Percentiles rank a stretch among this genome's conserved stretches.
phyloP scores from a whole-genome alignment of 805 yeast genomes.

The Kodamaea laetipori region DNA sequence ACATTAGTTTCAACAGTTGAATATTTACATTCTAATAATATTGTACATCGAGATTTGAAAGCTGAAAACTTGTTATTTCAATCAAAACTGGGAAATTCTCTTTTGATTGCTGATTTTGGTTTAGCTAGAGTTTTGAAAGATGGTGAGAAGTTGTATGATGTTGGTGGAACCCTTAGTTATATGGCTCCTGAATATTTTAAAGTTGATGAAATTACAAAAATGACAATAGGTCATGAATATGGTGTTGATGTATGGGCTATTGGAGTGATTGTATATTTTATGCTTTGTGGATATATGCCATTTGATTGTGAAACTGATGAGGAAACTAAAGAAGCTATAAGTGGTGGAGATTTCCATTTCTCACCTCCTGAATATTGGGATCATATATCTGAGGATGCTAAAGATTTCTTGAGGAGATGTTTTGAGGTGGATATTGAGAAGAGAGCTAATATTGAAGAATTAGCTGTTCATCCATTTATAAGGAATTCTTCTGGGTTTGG shows the following conservation, averaged over 20 bases:
- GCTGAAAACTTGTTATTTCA: slow-evolving; percentile 68
- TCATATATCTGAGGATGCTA: slow-evolving; percentile 52
- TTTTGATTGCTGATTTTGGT: slow-evolving; percentile 65
- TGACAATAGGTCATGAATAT: slow-evolving; percentile 60
- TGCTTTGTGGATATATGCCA: slow-evolving; percentile 75
- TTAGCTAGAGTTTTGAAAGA: slow-evolving; percentile 51
- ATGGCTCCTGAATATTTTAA: slow-evolving; percentile 71
- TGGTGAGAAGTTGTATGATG: slow-evolving; percentile 40
- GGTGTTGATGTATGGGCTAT: slow-evolving; percentile 77
- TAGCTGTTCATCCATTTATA: slow-evolving; percentile 47
- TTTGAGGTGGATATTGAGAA: slow-evolving; percentile 46
- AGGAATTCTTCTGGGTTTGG: too few relatives aligned
- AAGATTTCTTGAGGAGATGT: slow-evolving; percentile 59
- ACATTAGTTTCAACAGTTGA: slow-evolving; percentile 56
- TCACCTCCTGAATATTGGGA: slow-evolving; percentile 64
- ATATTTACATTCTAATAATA: slow-evolving; percentile 57
- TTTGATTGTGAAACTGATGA: slow-evolving; percentile 72
- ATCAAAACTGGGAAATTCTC: slow-evolving; percentile 27
- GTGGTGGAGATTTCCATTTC: slow-evolving; percentile 55
- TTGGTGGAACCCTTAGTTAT: slow-evolving; percentile 72
- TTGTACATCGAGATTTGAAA: slow-evolving; percentile 72
- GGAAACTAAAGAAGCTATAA: slow-evolving; percentile 68
- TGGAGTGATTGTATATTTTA: slow-evolving; percentile 70
- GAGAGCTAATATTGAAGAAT: slow-evolving; percentile 49
- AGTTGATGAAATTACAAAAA: too few relatives aligned